Evolutionary conservation across 495 filamentous ascomycete species (phyloP).

Genomic region (Lepidopterella palustris): DNA sequence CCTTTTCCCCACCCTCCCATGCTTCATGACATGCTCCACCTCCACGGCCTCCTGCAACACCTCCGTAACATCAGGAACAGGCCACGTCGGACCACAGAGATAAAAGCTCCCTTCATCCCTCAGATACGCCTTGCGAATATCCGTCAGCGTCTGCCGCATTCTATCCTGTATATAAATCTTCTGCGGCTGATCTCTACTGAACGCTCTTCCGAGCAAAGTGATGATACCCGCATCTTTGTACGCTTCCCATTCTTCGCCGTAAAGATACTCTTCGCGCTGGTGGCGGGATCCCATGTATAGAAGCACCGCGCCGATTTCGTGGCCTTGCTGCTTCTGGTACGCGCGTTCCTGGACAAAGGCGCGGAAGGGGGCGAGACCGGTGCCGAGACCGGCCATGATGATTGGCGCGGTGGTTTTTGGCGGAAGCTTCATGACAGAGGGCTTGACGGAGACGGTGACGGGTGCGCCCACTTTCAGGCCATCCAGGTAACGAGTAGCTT

Average conservation of each 20-base stretch:
- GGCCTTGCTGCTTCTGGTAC: constrained; percentile 90
- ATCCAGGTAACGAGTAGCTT: constrained; percentile 84
- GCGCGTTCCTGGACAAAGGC: constrained; percentile 98
- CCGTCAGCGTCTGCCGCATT: constrained; percentile 81
- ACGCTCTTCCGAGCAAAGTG: constrained; percentile 86
- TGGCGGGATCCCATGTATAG: constrained; percentile 96
- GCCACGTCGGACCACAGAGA: constrained; percentile 96
- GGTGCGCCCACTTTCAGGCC: constrained; percentile 63
- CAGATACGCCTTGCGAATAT: constrained; percentile 85
- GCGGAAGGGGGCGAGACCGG: constrained; percentile 93
- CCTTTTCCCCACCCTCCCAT: constrained; percentile 55
- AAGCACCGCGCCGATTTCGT: constrained; percentile 86
- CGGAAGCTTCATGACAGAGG: constrained; percentile 96
- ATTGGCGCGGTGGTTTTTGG: constrained; percentile 76
- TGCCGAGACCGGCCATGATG: constrained; percentile 99
- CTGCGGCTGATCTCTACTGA: constrained; percentile 92
- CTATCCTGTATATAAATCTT: constrained; percentile 99
- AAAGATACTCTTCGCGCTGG: constrained; percentile 97
- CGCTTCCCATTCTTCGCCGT: constrained; percentile 98
- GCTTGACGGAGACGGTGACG: constrained; percentile 88
- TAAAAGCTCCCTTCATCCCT: constrained; percentile 88
- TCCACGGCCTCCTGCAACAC: constrained; percentile 91
- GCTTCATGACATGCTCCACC: constrained; percentile 53
- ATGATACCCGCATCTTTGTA: constrained; percentile 94
- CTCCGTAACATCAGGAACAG: constrained; percentile 93